phyloP scores from a whole-genome alignment of 306 rosid genomes.

The Pterocarpus macrocarpus region DNA sequence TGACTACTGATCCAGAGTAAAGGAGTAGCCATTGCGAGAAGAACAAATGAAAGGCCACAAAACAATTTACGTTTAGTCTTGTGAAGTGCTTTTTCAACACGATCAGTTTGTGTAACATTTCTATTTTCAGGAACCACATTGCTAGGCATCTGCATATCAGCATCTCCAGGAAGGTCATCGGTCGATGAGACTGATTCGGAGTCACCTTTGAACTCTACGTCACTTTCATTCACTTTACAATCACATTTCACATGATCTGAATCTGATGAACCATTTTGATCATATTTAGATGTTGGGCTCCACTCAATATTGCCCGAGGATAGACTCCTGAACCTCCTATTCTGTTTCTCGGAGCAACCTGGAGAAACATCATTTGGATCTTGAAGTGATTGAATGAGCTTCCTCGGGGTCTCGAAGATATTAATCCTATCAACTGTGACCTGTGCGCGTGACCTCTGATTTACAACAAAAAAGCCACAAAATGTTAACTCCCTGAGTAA shows the following conservation, averaged over 20 bases:
- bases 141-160: conserved; percentile 42
- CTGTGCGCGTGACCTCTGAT: conserved; percentile 62
- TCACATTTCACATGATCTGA: conserved; percentile 50
- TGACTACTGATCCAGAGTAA: conserved; percentile 63
- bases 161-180: conserved; percentile 52
- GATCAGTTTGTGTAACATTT: conserved; percentile 32
- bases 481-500: conserved; percentile 29
- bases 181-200: conserved; percentile 71
- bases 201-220: conserved; percentile 51
- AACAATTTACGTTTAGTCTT: conserved; percentile 58
- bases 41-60: conserved; percentile 63
- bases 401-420: conserved; percentile 74
- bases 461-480: conserved; percentile 34
- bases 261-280: conserved; percentile 50
- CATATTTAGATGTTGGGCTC: conserved; percentile 59
- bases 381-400: conserved; percentile 82
- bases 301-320: conserved; percentile 68
- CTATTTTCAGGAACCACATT: conserved; percentile 46
- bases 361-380: conserved; percentile 54
- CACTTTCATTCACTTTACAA: conserved; percentile 49
- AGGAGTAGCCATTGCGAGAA: conserved; percentile 58
- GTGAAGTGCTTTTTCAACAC: conserved; percentile 36
- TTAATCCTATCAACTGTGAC: conserved; percentile 55
- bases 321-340: conserved; percentile 58
- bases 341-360: conserved; percentile 54